Base-by-base conservation (phyloP, 106 monocot genomes). In the Gastrodia elata region DNA sequence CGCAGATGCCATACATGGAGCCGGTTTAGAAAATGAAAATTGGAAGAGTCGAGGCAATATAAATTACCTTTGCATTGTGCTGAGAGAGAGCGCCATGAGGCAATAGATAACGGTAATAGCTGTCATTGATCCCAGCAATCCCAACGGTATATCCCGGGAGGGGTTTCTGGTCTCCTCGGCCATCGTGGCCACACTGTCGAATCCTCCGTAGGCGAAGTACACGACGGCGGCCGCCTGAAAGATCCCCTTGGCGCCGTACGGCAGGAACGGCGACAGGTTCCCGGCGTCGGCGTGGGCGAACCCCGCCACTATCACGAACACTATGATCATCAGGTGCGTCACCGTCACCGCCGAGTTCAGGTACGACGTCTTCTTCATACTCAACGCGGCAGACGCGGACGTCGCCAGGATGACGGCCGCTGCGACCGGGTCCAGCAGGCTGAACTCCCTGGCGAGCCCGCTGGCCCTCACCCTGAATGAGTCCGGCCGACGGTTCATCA, bases 151-250 rank as follows among this genome's bases (percentile, higher is more conserved):
- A 75, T 95, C 95, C 20, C 73, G 72, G n/a, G 89, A 59, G 0
- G 95, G 91, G 59, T 92, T 91, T 70, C 74, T 81, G 9, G 91
- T 89, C 75, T 93, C 92, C 74, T 89, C 92, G 2, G 92, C 92
- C 87, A 93, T 87, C 16, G 87, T 93, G 16, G 89, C 89, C 39
- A 89, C 80, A 71, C 72, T 89, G 75, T 95, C 95, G 64, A 89
- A 91, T 1, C 95, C 91, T 4, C 79, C 81, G 80, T 91, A 95
- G 6, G 87, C 82, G 64, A 78, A 89, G 75, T 87, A 93, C 39
- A 93, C 87, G 22, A 93, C 75, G 10, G 83, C 89, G 11, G 92
- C 89, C 0, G 81, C 89, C 20, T 38, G 70, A 40, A 95, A 81
- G 10, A 89, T 85, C 3, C 95, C 95, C 6, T 72, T 69, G 1